A percentile compares a stretch with the other conserved stretches of the same genome.
Evolutionary conservation across 2,329 filamentous ascomycete genomes (phyloP).

Genomic region (Metarhizium anisopliae): DNA sequence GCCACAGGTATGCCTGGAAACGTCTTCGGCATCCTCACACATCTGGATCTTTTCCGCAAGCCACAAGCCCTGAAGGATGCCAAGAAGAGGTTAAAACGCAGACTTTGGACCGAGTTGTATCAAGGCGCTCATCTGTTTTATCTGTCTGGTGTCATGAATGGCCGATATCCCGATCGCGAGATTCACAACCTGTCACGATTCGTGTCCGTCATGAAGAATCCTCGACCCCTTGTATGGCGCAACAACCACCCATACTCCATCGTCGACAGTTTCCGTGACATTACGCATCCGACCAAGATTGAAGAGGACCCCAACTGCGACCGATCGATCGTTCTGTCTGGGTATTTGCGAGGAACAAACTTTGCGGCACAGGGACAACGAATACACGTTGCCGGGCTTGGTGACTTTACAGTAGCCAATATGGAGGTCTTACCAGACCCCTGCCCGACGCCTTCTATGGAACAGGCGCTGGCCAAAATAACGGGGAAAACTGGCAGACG

Average conservation of each 20-base stretch:
- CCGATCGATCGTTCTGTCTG: slow-evolving; percentile 81
- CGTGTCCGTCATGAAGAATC: slow-evolving; percentile 98
- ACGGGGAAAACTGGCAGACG: slow-evolving; percentile 73
- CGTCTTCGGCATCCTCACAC: slow-evolving; percentile 93
- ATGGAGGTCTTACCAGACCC: slow-evolving; percentile 90
- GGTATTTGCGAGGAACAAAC: slow-evolving; percentile 90
- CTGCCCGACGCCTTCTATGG: slow-evolving; percentile 86
- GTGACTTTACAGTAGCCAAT: slow-evolving; percentile 73
- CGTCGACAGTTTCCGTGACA: slow-evolving; percentile 88
- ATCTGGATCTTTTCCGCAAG: slow-evolving; percentile 91
- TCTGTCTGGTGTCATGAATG: slow-evolving; percentile 91
- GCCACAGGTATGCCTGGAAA: slow-evolving; percentile 97
- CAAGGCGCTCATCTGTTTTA: slow-evolving; percentile 97
- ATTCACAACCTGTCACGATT: slow-evolving; percentile 93
- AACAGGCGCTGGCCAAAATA: slow-evolving; percentile 76
- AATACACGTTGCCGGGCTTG: slow-evolving; percentile 86
- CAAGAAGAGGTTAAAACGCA: slow-evolving; percentile 92
- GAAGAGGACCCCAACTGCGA: slow-evolving; percentile 87
- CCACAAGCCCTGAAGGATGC: slow-evolving; percentile 85
- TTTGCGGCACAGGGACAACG: slow-evolving; percentile 78
- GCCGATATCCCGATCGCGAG: slow-evolving; percentile 91
- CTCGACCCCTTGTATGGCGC: slow-evolving; percentile 88
- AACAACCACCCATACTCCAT: slow-evolving; percentile 93
- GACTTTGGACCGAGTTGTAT: slow-evolving; percentile 95
- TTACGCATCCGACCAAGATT: slow-evolving; percentile 86